A percentile compares a stretch with the other conserved stretches of the same genome.
These are phyloP conservation scores for Fusarium robinianum DNA, from an alignment of 2,329 filamentous ascomycete genomes.

Conservation along the genomic window DNA sequence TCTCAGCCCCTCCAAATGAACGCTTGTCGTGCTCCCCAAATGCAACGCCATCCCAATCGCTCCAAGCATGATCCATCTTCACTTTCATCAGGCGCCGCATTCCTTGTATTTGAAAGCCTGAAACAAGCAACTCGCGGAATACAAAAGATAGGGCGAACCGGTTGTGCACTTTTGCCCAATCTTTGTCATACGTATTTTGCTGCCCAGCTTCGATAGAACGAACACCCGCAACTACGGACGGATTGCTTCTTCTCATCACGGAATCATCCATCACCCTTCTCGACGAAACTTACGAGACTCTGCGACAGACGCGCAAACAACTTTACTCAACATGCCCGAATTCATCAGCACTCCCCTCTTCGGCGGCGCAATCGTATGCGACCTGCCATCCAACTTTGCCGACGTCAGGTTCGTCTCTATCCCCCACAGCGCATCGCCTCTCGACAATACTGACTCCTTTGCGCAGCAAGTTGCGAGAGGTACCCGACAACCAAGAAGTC, in stretches of 20 bases:
- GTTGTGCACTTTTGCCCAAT: too few species aligned
- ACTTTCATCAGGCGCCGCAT: neutral
- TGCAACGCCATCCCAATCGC: too few species aligned
- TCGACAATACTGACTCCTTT: constrained; percentile 10
- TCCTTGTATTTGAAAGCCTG: too few species aligned
- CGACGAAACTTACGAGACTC: too few species aligned
- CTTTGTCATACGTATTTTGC: too few species aligned
- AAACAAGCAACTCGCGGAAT: too few species aligned
- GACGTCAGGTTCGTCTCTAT: constrained; percentile 66
- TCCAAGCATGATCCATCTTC: too few species aligned
- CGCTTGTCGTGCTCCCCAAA: constrained; percentile 2
- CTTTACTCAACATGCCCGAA: constrained; percentile 49
- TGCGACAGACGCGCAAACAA: neutral
- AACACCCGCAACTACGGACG: too few species aligned
- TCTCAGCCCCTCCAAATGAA: constrained; percentile 29
- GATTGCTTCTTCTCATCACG: constrained; percentile 3
- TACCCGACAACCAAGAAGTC: constrained; percentile 89
- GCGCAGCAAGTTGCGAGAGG: constrained; percentile 70
- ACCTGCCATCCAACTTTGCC: constrained; percentile 69
- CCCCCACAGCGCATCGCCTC: constrained; percentile 4
- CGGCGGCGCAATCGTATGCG: constrained; percentile 71
- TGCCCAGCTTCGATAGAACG: too few species aligned
- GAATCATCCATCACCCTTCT: too few species aligned
- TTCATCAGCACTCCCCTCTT: constrained; percentile 67
- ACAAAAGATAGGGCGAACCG: too few species aligned